A percentile compares a stretch with the other conserved stretches of the same genome.
These are phyloP conservation scores for Suillus lakei DNA, from an alignment of 768 basidiomycete genomes.

Conservation along the genomic window DNA sequence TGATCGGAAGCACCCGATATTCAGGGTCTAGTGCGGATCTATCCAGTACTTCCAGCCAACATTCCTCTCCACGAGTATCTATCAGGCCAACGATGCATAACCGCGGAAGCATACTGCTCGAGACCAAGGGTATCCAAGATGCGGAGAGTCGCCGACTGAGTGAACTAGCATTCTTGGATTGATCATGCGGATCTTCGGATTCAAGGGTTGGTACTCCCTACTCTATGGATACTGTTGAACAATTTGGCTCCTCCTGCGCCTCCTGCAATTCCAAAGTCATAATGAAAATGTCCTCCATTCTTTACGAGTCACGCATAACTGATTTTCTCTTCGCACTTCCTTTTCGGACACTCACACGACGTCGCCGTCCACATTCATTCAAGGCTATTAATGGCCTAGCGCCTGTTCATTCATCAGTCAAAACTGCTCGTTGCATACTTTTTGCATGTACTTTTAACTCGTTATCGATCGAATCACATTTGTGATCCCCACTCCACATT, in stretches of 20 bases:
- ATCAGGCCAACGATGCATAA: slow-evolving; percentile 65
- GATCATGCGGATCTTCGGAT: slow-evolving; percentile 17
- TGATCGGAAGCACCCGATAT: slow-evolving; percentile 38
- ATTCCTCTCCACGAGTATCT: slow-evolving; percentile 41
- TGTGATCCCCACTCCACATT: not conserved
- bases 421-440: not conserved
- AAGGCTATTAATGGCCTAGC: not conserved
- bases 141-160: slow-evolving; percentile 72
- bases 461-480: not conserved
- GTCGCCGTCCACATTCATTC: not conserved
- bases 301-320: not conserved
- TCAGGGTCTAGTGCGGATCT: slow-evolving; percentile 33
- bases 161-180: slow-evolving; percentile 69
- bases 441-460: not conserved
- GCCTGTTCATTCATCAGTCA: not conserved
- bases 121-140: slow-evolving; percentile 62
- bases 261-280: not conserved
- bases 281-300: not conserved
- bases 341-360: not conserved
- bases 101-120: slow-evolving; percentile 56
- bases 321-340: not conserved
- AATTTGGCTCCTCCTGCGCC: not conserved
- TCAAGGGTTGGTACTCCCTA: slow-evolving; percentile 3
- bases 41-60: slow-evolving; percentile 43
- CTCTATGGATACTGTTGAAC: not conserved